Evolutionary conservation across 495 filamentous ascomycete species (phyloP).

Genomic region (Penicillium pulvis): DNA sequence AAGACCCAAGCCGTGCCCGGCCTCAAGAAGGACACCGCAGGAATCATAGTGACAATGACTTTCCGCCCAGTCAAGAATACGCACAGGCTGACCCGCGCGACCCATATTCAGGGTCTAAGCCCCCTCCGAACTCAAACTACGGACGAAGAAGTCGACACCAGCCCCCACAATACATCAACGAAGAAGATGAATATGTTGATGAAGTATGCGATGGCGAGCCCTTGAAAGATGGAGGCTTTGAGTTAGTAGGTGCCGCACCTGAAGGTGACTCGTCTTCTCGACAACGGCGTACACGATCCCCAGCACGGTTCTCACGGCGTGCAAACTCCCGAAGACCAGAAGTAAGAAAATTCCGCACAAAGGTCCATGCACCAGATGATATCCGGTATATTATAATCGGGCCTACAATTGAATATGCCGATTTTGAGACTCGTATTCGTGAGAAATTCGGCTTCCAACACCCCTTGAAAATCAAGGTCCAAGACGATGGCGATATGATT

Average conservation of each 20-base stretch:
- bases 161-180: constrained; percentile 66
- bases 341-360: constrained; percentile 72
- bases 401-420: constrained; percentile 68
- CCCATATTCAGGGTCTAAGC: constrained; percentile 54
- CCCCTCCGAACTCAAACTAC: constrained; percentile 26
- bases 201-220: constrained; percentile 64
- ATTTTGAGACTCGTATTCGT: constrained; percentile 74
- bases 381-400: constrained; percentile 92
- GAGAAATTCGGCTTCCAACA: constrained; percentile 78
- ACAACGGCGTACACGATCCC: constrained; percentile 33
- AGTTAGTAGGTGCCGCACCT: constrained; percentile 61
- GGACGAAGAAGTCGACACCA: constrained; percentile 42
- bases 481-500: constrained; percentile 90
- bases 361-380: constrained; percentile 83
- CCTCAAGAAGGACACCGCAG: constrained; percentile 32
- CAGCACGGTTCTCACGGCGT: constrained; percentile 31
- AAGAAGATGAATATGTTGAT: constrained; percentile 69
- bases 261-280: constrained; percentile 8
- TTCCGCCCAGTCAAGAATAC: constrained; percentile 40
- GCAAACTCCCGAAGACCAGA: constrained; percentile 40
- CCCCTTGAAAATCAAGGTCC: constrained; percentile 80
- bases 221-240: constrained; percentile 74
- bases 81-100: constrained; percentile 70
- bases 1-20: constrained; percentile 19
- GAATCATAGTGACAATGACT: constrained; percentile 36